phyloP scores from a whole-genome alignment of 108 stramenopile species.

The Skeletonema costatum region DNA sequence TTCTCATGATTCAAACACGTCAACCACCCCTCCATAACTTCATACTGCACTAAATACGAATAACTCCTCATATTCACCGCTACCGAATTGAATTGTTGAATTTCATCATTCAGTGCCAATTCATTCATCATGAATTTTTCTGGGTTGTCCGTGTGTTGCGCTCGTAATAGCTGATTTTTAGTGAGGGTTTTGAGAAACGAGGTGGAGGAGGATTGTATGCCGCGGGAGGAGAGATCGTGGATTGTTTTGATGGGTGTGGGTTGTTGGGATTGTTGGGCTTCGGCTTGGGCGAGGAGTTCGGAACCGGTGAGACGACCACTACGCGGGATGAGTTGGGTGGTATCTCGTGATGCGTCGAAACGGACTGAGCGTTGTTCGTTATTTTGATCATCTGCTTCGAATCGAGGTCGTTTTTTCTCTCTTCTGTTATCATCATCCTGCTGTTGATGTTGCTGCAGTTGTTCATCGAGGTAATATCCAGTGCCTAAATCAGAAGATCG shows the following conservation, averaged over 20 bases:
- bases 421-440: neutral
- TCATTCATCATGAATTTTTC: conserved; percentile 73
- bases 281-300: conserved; percentile 67
- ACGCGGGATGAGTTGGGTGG: conserved; percentile 45
- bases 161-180: conserved; percentile 59
- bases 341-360: conserved; percentile 56
- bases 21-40: conserved; percentile 37
- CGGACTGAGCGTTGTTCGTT: conserved; percentile 18
- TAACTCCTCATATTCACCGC: conserved; percentile 58
- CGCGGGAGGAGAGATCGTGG: conserved; percentile 55
- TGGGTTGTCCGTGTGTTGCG: conserved; percentile 53
- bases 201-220: conserved; percentile 49
- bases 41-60: conserved; percentile 17
- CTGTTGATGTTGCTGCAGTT: neutral
- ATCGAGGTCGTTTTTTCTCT: conserved; percentile 17
- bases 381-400: conserved; percentile 2
- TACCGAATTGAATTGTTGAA: conserved; percentile 46
- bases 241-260: conserved; percentile 15
- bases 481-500: conserved; percentile 58
- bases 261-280: conserved; percentile 37
- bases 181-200: conserved; percentile 42
- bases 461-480: conserved; percentile 69
- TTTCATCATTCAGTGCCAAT: conserved; percentile 70
- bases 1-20: conserved; percentile 67
- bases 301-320: conserved; percentile 1